Evolutionary conservation across 2,329 filamentous ascomycete genomes (phyloP).

Genomic region (Aspergillus pseudoterreus): DNA sequence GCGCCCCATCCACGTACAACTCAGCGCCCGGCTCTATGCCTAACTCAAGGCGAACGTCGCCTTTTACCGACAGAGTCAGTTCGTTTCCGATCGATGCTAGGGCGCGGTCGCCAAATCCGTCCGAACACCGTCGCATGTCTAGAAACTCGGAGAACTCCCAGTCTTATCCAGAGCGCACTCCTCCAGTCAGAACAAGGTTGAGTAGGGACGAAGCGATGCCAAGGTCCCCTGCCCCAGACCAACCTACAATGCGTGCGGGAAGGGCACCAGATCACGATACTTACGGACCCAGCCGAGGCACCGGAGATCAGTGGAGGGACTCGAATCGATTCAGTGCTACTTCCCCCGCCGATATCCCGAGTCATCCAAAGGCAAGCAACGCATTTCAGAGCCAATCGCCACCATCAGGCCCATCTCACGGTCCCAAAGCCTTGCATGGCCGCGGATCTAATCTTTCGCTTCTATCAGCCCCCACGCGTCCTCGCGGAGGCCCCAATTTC

Average conservation of each 20-base stretch:
- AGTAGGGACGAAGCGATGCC: conserved; percentile 12
- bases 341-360: conserved; percentile 23
- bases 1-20: conserved; percentile 43
- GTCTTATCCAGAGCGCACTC: conserved; percentile 9
- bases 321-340: conserved; percentile 15
- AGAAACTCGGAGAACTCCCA: neutral
- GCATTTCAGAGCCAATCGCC: conserved; percentile 22
- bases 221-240: conserved; percentile 17
- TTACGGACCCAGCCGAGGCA: neutral
- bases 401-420: conserved; percentile 38
- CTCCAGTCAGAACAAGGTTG: conserved; percentile 6
- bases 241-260: conserved; percentile 1
- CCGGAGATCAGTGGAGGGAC: conserved; percentile 7
- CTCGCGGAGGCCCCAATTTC: conserved; percentile 37
- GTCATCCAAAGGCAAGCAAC: conserved; percentile 27
- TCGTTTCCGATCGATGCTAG: conserved; percentile 34
- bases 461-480: conserved; percentile 46
- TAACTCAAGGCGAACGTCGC: conserved; percentile 61
- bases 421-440: conserved; percentile 32
- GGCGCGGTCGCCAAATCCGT: conserved; percentile 24
- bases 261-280: conserved; percentile 13
- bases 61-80: conserved; percentile 51
- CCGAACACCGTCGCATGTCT: conserved; percentile 21
- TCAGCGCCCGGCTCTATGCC: conserved; percentile 53
- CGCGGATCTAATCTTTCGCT: conserved; percentile 38